Evolutionary conservation across 768 basidiomycete species (phyloP).

Genomic region (Agrocybe pediades): DNA sequence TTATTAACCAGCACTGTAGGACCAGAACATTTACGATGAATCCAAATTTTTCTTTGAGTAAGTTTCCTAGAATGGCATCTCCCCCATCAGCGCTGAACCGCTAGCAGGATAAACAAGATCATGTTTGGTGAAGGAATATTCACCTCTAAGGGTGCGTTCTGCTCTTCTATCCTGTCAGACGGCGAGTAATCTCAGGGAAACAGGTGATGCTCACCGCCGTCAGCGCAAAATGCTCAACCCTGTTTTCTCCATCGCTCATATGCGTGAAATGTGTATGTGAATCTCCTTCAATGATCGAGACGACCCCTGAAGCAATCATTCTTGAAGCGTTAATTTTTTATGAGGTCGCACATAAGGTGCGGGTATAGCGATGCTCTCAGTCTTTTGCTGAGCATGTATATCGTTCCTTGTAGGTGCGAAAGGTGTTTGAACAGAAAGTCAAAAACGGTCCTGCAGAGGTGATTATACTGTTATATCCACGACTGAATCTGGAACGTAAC

Average conservation of each 20-base stretch:
- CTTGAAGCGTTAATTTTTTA: conserved; percentile 34
- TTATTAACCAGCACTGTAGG: conserved; percentile 19
- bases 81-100: neutral
- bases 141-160: conserved; percentile 22
- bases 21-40: conserved; percentile 32
- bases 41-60: conserved; percentile 4
- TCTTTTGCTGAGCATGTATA: neutral
- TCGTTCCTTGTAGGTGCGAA: conserved; percentile 25
- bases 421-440: conserved; percentile 22
- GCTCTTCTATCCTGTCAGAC: neutral
- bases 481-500: no score
- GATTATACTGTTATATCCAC: no score
- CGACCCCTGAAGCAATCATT: neutral
- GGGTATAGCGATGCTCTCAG: neutral
- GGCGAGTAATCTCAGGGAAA: neutral
- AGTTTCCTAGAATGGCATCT: neutral
- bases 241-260: conserved; percentile 41
- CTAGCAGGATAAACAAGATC: conserved; percentile 17
- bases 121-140: conserved; percentile 31
- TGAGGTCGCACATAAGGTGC: conserved; percentile 28
- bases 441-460: conserved; percentile 33
- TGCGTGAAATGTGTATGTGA: conserved; percentile 37
- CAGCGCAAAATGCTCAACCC: conserved; percentile 48
- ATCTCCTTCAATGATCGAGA: neutral
- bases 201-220: conserved; percentile 42